Evolutionary conservation across 805 yeast genomes (phyloP).

Genomic region (Yamadazyma ubonensis): DNA sequence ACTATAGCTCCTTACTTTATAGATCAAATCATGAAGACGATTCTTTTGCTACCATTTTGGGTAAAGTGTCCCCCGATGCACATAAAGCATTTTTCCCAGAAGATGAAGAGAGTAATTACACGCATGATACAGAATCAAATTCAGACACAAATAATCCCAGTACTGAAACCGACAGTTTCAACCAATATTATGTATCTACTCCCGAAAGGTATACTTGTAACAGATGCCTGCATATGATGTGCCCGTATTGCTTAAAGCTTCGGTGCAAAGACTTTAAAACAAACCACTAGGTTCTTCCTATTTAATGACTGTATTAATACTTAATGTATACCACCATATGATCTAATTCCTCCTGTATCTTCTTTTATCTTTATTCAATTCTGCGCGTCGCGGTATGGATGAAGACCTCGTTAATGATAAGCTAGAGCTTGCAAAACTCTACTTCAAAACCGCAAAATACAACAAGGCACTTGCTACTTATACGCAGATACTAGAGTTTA

Average conservation of each 20-base stretch:
- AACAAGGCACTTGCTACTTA: conserved; percentile 28
- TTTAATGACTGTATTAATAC: background rate
- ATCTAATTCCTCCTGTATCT: background rate
- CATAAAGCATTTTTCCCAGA: background rate
- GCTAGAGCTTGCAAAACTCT: conserved; percentile 26
- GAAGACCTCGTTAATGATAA: conserved; percentile 29
- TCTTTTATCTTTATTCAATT: background rate
- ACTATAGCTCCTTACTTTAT: conserved; percentile 27
- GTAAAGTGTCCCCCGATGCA: conserved; percentile 5
- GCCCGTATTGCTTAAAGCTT: conserved; percentile 40
- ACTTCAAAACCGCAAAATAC: conserved; percentile 31
- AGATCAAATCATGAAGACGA: conserved; percentile 5
- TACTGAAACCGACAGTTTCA: background rate
- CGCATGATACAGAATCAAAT: background rate
- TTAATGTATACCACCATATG: background rate
- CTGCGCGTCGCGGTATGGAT: conserved; percentile 12
- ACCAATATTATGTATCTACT: conserved; percentile 22
- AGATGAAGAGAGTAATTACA: background rate
- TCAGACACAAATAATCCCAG: background rate
- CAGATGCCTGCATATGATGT: conserved; percentile 43
- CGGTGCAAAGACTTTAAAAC: conserved; percentile 26
- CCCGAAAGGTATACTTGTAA: conserved; percentile 39
- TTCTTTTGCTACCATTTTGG: conserved; percentile 3
- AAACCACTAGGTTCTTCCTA: background rate
- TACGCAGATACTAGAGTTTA: conserved; percentile 21